Conservation (phyloP, 148 eudicot genomes). For the Oxyria digyna region DNA sequence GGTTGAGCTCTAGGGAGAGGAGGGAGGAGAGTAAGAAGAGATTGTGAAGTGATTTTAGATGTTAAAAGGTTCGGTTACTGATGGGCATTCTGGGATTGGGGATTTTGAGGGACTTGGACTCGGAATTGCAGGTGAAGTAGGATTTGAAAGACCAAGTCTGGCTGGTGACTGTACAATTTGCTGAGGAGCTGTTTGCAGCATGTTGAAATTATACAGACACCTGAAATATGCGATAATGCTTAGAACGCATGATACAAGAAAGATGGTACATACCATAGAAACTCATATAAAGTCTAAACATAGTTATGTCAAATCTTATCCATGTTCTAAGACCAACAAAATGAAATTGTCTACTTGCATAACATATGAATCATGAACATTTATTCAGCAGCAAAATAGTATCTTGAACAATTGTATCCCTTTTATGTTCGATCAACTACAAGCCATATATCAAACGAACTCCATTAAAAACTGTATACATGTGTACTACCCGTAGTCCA, state of each 20-base stretch:
- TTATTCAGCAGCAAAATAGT: no score
- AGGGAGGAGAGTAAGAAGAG: constrained; percentile 75
- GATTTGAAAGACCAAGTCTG: constrained; percentile 77
- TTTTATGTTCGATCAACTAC: no score
- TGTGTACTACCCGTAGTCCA: no score
- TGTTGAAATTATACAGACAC: constrained; percentile 8
- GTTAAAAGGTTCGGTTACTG: constrained; percentile 30
- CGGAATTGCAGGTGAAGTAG: constrained; percentile 80
- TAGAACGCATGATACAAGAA: background rate
- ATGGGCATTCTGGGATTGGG: constrained; percentile 39
- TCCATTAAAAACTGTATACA: no score
- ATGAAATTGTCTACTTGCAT: background rate
- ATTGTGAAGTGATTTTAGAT: constrained; percentile 37
- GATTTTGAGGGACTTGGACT: constrained; percentile 47
- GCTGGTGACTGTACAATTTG: constrained; percentile 78
- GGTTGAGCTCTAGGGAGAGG: constrained; percentile 79
- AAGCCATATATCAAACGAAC: no score
- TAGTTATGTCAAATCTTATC: background rate
- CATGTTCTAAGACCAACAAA: no score
- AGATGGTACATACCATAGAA: background rate
- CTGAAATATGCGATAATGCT: background rate
- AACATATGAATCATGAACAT: background rate
- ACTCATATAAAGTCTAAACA: background rate
- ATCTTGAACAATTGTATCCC: no score
- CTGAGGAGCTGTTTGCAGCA: constrained; percentile 28